These are phyloP conservation scores for Tetrahymena malaccensis DNA, from an alignment of 73 alveolate genomes.

Conservation along the genomic window DNA sequence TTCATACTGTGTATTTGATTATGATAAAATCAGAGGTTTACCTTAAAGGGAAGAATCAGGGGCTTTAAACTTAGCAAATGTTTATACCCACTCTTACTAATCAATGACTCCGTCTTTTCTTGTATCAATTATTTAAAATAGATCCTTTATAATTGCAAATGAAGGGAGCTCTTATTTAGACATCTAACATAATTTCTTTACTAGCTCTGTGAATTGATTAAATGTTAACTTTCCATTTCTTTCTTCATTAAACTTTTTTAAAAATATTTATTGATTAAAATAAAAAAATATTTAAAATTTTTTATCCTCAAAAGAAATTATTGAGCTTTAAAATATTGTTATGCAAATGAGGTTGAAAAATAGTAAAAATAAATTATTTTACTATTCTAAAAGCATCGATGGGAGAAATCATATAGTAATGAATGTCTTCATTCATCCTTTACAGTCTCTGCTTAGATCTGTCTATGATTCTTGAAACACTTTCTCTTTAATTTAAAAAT, in stretches of 20 bases:
- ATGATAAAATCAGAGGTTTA: not conserved
- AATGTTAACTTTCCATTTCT: constrained; percentile 31
- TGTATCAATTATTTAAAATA: constrained; percentile 39
- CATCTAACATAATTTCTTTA: not conserved
- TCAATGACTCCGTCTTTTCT: constrained; percentile 46
- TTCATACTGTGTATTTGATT: not conserved
- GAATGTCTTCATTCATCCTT: not conserved
- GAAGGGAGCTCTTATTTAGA: constrained; percentile 1
- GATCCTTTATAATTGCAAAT: constrained; percentile 36
- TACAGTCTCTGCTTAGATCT: not conserved
- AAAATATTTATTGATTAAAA: not conserved
- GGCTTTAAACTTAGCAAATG: not conserved
- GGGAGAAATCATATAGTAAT: not conserved
- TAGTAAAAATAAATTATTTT: not conserved
- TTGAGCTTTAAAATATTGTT: too few relatives aligned
- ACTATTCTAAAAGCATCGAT: not conserved
- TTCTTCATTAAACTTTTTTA: constrained; percentile 22
- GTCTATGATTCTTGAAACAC: not conserved
- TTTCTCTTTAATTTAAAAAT: not conserved
- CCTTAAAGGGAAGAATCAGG: not conserved
- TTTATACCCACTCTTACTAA: constrained; percentile 32
- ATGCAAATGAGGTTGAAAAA: too few relatives aligned
- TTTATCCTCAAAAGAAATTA: not conserved
- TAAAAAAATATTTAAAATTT: too few relatives aligned
- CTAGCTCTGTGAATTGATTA: constrained; percentile 20